Conservation (phyloP, 2,329 filamentous ascomycete genomes). For the Beauveria rudraprayagi region DNA sequence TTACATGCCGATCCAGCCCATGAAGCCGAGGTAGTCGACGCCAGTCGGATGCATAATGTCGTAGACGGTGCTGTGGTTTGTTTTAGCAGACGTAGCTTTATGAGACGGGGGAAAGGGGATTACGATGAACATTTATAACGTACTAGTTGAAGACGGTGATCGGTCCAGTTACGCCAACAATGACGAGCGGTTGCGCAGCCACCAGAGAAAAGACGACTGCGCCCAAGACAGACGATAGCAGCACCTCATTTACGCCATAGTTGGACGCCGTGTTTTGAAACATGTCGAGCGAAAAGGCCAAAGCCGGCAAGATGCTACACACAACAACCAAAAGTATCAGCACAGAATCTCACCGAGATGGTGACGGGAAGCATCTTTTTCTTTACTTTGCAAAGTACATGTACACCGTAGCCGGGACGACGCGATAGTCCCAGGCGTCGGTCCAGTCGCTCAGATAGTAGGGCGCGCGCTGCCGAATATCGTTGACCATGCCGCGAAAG, state of each 20-base stretch:
- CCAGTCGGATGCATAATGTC: conserved; percentile 74
- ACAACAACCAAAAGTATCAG: conserved; percentile 10
- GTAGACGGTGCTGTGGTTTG: conserved; percentile 60
- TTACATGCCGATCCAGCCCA: conserved; percentile 81
- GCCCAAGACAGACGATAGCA: conserved; percentile 77
- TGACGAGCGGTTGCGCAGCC: conserved; percentile 77
- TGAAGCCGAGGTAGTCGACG: conserved; percentile 79
- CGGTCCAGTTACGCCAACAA: conserved; percentile 82
- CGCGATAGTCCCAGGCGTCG: conserved; percentile 85
- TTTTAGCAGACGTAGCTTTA: not conserved
- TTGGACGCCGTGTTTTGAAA: conserved; percentile 78
- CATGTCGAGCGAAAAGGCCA: conserved; percentile 91
- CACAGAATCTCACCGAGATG: not conserved
- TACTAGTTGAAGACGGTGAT: conserved; percentile 91
- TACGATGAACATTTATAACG: conserved; percentile 15
- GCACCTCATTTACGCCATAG: conserved; percentile 84
- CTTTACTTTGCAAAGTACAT: conserved; percentile 91
- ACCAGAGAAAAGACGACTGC: conserved; percentile 73
- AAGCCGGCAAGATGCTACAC: conserved; percentile 69
- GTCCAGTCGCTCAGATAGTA: conserved; percentile 77
- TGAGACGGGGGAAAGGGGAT: not conserved
- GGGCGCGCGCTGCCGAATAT: conserved; percentile 64
- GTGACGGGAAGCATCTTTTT: not conserved
- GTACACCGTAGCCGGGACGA: conserved; percentile 79
- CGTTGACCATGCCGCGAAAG: conserved; percentile 73